A percentile compares a stretch with the other conserved stretches of the same genome.
phyloP scores from a whole-genome alignment of 2,329 filamentous ascomycete species.

The Clarireedia paspali region DNA sequence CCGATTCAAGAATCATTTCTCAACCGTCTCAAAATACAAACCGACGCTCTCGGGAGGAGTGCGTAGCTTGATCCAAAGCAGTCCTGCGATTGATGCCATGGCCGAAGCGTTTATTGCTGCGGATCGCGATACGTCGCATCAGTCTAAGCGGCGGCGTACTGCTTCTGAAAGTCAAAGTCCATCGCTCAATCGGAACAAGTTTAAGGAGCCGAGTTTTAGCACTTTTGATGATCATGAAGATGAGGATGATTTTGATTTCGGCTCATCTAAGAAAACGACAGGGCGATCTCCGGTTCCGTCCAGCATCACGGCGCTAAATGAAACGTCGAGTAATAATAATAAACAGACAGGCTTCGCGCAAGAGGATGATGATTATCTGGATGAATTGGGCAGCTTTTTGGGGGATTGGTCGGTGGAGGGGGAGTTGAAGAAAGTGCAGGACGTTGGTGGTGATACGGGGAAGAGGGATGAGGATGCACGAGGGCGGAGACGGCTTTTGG shows the following conservation, averaged over 20 bases:
- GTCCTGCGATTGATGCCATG: slow-evolving; percentile 41
- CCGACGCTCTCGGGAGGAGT: slow-evolving; percentile 12
- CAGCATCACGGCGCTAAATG: slow-evolving; percentile 30
- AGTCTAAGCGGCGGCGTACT: slow-evolving; percentile 7
- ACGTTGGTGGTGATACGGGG: not conserved
- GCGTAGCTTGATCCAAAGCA: slow-evolving; percentile 15
- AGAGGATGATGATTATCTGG: not conserved
- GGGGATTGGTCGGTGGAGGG: slow-evolving; percentile 33
- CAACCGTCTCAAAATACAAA: slow-evolving; percentile 12
- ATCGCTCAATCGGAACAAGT: slow-evolving; percentile 20
- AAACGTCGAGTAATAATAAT: slow-evolving; percentile 22
- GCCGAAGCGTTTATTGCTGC: slow-evolving; percentile 42
- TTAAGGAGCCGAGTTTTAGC: not conserved
- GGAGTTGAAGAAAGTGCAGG: slow-evolving; percentile 30
- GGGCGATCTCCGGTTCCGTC: not conserved
- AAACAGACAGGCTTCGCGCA: not conserved
- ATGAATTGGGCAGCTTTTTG: slow-evolving; percentile 24
- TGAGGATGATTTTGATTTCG: not conserved
- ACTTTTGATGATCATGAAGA: slow-evolving; percentile 1
- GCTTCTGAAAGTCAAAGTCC: slow-evolving; percentile 2
- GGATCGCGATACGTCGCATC: slow-evolving; percentile 28
- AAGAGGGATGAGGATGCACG: slow-evolving; percentile 9
- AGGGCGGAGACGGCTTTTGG: slow-evolving; percentile 19
- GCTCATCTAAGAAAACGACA: too few species aligned
- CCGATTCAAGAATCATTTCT: slow-evolving; percentile 18